Evolutionary conservation across 164 flowering plant genomes (phyloP).

Genomic region (Umbellularia californica): DNA sequence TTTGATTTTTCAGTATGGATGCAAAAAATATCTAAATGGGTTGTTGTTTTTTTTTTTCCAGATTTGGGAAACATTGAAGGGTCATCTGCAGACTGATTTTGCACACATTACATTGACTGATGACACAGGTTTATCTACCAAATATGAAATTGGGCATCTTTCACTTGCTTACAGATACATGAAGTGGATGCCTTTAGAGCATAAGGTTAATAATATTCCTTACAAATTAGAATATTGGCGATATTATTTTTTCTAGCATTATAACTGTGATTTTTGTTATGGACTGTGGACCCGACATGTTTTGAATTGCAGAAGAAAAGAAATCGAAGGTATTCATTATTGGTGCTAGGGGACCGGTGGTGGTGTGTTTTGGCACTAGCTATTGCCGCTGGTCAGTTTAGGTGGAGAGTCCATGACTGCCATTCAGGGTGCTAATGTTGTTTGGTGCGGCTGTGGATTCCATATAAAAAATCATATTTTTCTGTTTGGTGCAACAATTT

Average conservation of each 20-base stretch:
- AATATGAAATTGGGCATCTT: conserved; percentile 68
- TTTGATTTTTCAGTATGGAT: neutral
- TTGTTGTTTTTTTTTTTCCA: conserved; percentile 11
- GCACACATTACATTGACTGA: conserved; percentile 53
- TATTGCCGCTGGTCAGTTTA: conserved; percentile 75
- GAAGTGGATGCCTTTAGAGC: conserved; percentile 67
- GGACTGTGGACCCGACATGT: neutral
- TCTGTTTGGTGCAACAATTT: too few relatives aligned
- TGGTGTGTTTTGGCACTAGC: conserved; percentile 87
- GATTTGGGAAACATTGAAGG: conserved; percentile 90
- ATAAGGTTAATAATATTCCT: conserved; percentile 41
- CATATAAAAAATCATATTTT: too few relatives aligned
- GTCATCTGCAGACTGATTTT: conserved; percentile 84
- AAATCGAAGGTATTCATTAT: conserved; percentile 45
- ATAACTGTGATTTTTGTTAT: neutral
- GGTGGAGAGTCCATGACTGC: conserved; percentile 75
- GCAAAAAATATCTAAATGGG: neutral
- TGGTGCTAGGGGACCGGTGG: conserved; percentile 83
- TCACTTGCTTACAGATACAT: conserved; percentile 89
- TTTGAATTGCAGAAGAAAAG: conserved; percentile 56
- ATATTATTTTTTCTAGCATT: neutral
- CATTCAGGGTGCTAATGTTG: conserved; percentile 71
- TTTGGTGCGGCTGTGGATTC: too few relatives aligned
- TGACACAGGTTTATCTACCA: conserved; percentile 27
- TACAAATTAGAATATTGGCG: neutral